A percentile compares a stretch with the other conserved stretches of the same genome.
Conservation (phyloP, 257 asterid species). For the Ajuga chamaepitys region DNA sequence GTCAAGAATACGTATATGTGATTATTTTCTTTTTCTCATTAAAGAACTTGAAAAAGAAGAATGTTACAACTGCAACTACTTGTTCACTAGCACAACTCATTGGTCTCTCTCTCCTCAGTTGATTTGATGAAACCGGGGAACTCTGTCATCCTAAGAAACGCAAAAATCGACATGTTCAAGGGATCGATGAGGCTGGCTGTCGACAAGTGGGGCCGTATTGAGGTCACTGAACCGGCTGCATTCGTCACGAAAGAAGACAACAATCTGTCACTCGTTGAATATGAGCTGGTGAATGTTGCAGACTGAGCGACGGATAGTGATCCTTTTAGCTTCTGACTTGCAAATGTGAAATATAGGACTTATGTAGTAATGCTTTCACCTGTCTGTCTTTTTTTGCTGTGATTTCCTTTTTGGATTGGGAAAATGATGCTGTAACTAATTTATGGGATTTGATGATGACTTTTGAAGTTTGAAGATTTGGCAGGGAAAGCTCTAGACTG, state of each 20-base stretch:
- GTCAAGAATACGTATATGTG: not conserved
- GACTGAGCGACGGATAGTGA: constrained; percentile 8
- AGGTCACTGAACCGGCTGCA: constrained; percentile 44
- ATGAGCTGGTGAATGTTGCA: constrained; percentile 53
- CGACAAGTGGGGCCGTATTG: constrained; percentile 72
- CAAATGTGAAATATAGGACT: constrained; percentile 15
- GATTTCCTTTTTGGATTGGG: not conserved
- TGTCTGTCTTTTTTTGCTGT: not conserved
- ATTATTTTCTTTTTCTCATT: not conserved
- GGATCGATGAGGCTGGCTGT: constrained; percentile 67
- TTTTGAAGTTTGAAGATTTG: not conserved
- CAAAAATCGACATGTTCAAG: constrained; percentile 68
- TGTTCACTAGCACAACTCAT: not conserved
- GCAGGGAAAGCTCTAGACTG: constrained; percentile 12
- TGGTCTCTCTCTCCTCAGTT: constrained; percentile 26
- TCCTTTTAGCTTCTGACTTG: not conserved
- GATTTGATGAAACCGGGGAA: constrained; percentile 53
- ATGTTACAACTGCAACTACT: not conserved
- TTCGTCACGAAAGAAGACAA: constrained; percentile 52
- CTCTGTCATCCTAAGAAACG: constrained; percentile 50
- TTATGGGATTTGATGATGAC: not conserved
- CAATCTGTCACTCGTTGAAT: constrained; percentile 59
- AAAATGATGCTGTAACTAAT: not conserved
- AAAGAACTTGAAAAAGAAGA: too few species aligned
- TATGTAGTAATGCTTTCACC: constrained; percentile 7